phyloP scores from a whole-genome alignment of 2,329 filamentous ascomycete species.

The Penicillium rolfsii region DNA sequence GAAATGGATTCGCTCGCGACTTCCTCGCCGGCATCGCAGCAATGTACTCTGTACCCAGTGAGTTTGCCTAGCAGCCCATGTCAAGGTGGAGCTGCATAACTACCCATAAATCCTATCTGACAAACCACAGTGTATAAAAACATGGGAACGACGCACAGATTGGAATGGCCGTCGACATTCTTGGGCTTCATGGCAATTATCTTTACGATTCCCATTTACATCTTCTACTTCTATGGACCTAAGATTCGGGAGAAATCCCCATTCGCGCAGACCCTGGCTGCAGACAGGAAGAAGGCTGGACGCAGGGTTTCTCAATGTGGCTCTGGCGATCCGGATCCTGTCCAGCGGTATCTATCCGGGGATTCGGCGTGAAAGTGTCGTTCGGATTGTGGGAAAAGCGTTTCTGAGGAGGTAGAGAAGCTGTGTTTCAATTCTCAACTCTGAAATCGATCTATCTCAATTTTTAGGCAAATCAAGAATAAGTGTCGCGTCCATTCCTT shows the following conservation, averaged over 20 bases:
- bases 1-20: slow-evolving; percentile 67
- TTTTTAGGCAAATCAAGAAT: background rate
- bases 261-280: slow-evolving; percentile 65
- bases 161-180: slow-evolving; percentile 63
- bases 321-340: slow-evolving; percentile 31
- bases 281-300: slow-evolving; percentile 40
- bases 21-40: slow-evolving; percentile 65
- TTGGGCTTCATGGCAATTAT: slow-evolving; percentile 63
- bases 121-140: slow-evolving; percentile 46
- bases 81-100: background rate
- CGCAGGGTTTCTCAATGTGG: slow-evolving; percentile 32
- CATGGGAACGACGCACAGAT: slow-evolving; percentile 54
- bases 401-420: background rate
- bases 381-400: background rate
- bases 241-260: slow-evolving; percentile 60
- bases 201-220: slow-evolving; percentile 65
- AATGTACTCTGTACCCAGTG: slow-evolving; percentile 59
- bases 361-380: background rate
- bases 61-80: slow-evolving; percentile 20
- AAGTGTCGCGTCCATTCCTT: background rate
- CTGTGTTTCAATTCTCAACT: background rate
- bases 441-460: background rate
- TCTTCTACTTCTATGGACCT: slow-evolving; percentile 68
- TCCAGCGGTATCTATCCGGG: slow-evolving; percentile 28
- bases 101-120: background rate